Base-by-base conservation (phyloP, 257 asterid genomes). In the Penstemon barbatus region DNA sequence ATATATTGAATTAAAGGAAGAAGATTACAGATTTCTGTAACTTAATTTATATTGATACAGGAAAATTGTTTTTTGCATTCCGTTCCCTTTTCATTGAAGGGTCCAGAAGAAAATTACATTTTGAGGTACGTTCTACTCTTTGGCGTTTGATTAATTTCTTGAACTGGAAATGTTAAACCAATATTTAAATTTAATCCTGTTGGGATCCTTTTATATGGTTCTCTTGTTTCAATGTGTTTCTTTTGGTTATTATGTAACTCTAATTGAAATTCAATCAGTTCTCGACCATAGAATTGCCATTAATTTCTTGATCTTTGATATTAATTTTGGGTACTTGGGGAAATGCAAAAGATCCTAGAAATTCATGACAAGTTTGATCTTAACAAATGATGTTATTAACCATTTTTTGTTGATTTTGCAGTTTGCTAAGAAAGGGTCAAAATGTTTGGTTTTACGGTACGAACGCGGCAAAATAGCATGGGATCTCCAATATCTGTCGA, bases 361-460 rank as follows among this genome's bases (percentile, higher is more conserved):
- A 56, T 56, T 39, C 36, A 25, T 11, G 10, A 2, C 2, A 8
- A 15, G 44, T 3, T 9, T 38, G 15, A 38, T 39, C 5, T n/a
- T 10, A 36, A 41, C 38, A 37, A 61, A 33, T 51, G 59, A 19
- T 49, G 46, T 48, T 15, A 38, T 58, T 25, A 40, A 37, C 57
- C 51, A 39, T 74, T 78, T 73, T 65, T 61, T 54, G 52, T 25
- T 61, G 60, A 46, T 43, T 42, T 12, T 59, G 68, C 74, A 77
- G 84, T 43, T 68, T 67, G 70, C 12, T 25, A 40, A 44, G 61
- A 62, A 69, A 19, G 38, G 25, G 36, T 39, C 8, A 72, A 6
- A 45, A 88, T 91, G 97, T 77, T 71, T 45, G 76, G 78, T 41
- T 76, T 83, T 49, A 73, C 72, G 37, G 68, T 83, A 39, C 75